Base-by-base conservation (phyloP, 176 grass and related monocot genomes). In the Metroxylon sagu region DNA sequence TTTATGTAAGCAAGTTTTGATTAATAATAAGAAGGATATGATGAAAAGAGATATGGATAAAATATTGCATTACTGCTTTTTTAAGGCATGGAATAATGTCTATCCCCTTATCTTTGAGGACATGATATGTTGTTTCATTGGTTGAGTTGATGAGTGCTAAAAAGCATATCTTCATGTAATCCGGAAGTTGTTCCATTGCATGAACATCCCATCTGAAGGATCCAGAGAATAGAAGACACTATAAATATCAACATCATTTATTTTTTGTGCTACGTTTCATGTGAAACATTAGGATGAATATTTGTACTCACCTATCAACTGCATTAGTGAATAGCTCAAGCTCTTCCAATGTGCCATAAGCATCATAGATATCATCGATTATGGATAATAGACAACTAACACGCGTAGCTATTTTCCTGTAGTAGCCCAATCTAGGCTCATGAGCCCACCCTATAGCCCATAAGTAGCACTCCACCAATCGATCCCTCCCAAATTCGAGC, bases 391-490 rank as follows among this genome's bases (percentile, higher is more conserved):
- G 25, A 16, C 53, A 72, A 26, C 43, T 79, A 25, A 14, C 50
- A 25, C 26, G 68, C 59, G n/a, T 0, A 23, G 21, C 21, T 23
- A 23, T 23, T 23, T 23, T 23, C 21, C 21, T 23, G 59, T 39
- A 17, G 18, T 14, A 23, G 21, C 15, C 26, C 19, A 58, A 16
- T 3, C 54, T 17, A 18, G 68, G 76, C 14, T 79, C 68, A 60
- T 28, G 72, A 35, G 53, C 15, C 4, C 14, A 55, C 15, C 76
- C 61, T 18, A 61, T 31, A 49, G 18, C 6, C 25, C 68, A 67
- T 23, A 23, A 67, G 67, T 76, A 88, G 71, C 75, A 79, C 21
- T 83, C 80, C 15, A 88, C 17, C 48, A 88, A 55, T 19, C 77
- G 63, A 19, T 84, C 80, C 69, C 85, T 74, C 0, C 68, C 72